Evolutionary conservation across 257 asterid species (phyloP).

Genomic region (Anisodus tanguticus): DNA sequence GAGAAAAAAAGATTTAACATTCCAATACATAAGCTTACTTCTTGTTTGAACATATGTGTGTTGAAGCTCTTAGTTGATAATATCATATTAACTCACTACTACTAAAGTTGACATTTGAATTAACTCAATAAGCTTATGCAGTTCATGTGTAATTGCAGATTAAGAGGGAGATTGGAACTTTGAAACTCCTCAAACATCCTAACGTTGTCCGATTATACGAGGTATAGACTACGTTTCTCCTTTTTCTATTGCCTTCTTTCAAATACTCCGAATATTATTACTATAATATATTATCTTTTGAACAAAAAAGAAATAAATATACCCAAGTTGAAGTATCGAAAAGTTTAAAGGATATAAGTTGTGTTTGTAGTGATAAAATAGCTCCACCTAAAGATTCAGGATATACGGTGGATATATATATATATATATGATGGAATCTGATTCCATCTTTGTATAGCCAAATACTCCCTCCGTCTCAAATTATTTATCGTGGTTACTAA

Average conservation of each 20-base stretch:
- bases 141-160: constrained; percentile 56
- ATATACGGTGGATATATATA: background rate
- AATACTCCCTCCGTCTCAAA: no score
- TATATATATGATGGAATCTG: background rate
- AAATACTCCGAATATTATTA: background rate
- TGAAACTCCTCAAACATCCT: constrained; percentile 91
- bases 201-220: constrained; percentile 87
- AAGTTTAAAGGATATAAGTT: background rate
- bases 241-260: background rate
- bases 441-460: background rate
- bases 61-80: background rate
- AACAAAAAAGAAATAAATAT: background rate
- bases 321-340: background rate
- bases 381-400: background rate
- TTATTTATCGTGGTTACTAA: no score
- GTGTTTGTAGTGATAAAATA: constrained; percentile 18
- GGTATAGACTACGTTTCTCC: constrained; percentile 43
- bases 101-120: background rate
- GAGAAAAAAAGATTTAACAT: no score
- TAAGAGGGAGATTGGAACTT: constrained; percentile 91
- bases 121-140: background rate
- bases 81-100: background rate
- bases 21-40: no score
- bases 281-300: background rate
- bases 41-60: background rate